Base-by-base conservation (phyloP, 768 basidiomycete species). In the Crucibulum laeve region DNA sequence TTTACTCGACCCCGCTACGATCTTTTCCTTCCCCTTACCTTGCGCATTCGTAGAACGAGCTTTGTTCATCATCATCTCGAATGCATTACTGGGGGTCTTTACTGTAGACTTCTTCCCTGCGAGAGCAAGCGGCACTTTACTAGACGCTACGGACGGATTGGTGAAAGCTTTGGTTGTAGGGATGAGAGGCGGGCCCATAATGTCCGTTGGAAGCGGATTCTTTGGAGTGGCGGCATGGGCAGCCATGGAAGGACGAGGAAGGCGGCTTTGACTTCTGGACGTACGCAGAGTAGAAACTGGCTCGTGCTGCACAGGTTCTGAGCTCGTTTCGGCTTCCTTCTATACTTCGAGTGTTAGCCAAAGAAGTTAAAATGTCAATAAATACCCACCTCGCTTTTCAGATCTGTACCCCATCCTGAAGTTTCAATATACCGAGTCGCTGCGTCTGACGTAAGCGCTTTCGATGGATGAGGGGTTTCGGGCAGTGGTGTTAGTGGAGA, bases 401-500 rank as follows among this genome's bases (percentile, higher is more conserved):
- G 19, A 34, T 54, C 43, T 23, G 49, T 33, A 14, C 47, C 49
- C 64, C 62, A 62, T 2, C 59, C 59, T 3, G 44, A 34, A 19
- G 23, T 40, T 32, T 50, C 46, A 7, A 50, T 39, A 40, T 55
- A 55, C 36, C 57, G 54, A 43, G 57, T 53, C 8, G 57, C 55
- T 2, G 45, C 40, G 8, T 25, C 45, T 14, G 45, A 13, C 2
- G 28, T 43, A 32, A 42, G 26, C n/a, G n/a, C n/a, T 46, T 50
- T 58, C 1, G 52, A 33, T 14, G 59, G 59, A 22, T 55, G 53
- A 4, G 77, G 77, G 1, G 79, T 76, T 46, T 71, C 65, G 4
- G 76, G 70, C 25, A 77, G 52, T 5, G 79, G 79, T 5, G 79
- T 79, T 25, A 82, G 45, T 11, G 64, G 63, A n/a, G 67, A 68